Evolutionary conservation across 2,329 filamentous ascomycete species (phyloP), one percentile per base, ranked within the genome.

Genomic region (Colletotrichum lindemuthianum): DNA sequence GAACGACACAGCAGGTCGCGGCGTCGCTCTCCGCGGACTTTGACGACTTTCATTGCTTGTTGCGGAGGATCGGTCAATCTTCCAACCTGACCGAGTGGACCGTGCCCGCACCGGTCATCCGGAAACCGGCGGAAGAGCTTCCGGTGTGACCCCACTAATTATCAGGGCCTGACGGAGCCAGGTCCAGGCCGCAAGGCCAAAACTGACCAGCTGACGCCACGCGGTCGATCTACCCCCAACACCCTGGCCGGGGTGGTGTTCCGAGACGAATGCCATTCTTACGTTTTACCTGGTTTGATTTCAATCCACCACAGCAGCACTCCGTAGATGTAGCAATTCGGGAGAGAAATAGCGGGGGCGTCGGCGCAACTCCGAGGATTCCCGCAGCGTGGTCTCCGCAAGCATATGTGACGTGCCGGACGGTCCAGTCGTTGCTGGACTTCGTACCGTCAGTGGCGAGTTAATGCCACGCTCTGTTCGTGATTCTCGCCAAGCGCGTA

Each of bases 221-320:
- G 8, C 32, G 24, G 24, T 24, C 24, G 24, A 39, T 33, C 16
- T 9, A 36, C 43, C 53, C 34, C 11, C 33, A 24, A 44, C 41
- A 8, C 13, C n/a, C 15, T 55, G 13, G 49, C 49, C 48, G 56
- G 49, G 48, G 60, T 44, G 44, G 49, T 54, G 51, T 61, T 65
- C 58, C 52, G 50, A 50, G 58, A 56, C 50, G 55, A 61, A 43
- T 61, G 57, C 48, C 37, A 60, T 50, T 43, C 4, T 24, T 24
- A 24, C 52, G 60, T 64, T 60, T 64, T 58, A 58, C 39, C 61
- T 56, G 61, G 50, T 65, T 65, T 51, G 61, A 64, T 64, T 55
- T 50, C 47, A 39, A 60, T 60, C 54, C 60, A 55, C 43, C 40
- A 40, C 16, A 33, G 51, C 45, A 49, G 61, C 57, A 24, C 40